Evolutionary conservation across 768 basidiomycete genomes (phyloP), one percentile per base, ranked within the genome.

Genomic region (Rhodotorula diobovata): DNA sequence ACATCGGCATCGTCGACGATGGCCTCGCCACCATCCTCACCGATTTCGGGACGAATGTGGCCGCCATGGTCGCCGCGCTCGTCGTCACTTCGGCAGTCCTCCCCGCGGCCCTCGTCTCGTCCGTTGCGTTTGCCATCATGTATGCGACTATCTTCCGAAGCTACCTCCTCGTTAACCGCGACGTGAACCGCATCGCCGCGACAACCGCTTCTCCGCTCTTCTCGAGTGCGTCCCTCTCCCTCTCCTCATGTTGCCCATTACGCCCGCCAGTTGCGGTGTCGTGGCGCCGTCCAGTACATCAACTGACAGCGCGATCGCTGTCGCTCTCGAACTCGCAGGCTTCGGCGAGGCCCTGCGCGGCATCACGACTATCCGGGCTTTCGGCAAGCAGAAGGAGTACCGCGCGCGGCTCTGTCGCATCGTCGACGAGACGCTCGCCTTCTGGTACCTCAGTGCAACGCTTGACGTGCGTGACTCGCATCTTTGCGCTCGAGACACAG

Each of bases 331-430:
- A 21, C 45, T 46, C 15, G 45, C 45, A 46, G 45, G 58, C 58
- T 73, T 73, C 39, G 67, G 53, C 72, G 86, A 81, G 51, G 80
- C 77, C 14, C 71, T 80, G 10, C 76, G 79, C 0, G 80, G 81
- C 21, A 78, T 81, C 77, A 79, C 79, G 6, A 81, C 80, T 1
- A 80, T 82, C 45, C 76, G 82, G 28, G 79, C 81, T 0, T 82
- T 81, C 64, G 79, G 78, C 30, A 79, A 80, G 55, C 76, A 84
- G 75, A 87, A 87, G 78, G 87, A 88, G 77, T 85, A 85, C 7
- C 88, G 86, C 74, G 87, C 88, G 76, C 87, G 89, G 75, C 84
- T 85, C 61, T 89, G 88, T 80, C 75, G 76, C 86, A 83, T 88
- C 51, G 85, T 88, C 21, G 86, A 85, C 62, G 85, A 84, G 23